Percentiles rank a stretch among this genome's conserved stretches.
Conservation (phyloP, 495 filamentous ascomycete species). For the Neurospora intermedia region DNA sequence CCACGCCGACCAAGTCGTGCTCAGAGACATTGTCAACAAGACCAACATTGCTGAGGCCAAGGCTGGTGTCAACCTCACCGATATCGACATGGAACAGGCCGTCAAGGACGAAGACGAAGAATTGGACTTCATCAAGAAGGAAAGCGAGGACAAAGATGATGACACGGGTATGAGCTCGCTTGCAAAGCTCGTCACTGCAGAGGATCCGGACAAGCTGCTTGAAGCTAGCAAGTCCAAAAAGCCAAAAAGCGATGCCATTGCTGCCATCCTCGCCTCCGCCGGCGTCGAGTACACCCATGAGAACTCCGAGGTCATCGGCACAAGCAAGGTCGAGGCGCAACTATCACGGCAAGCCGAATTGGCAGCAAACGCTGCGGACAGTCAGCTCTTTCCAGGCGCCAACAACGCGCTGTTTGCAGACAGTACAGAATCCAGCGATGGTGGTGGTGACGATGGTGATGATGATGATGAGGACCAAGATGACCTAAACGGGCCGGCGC, state of each 20-base stretch:
- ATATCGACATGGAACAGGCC: constrained; percentile 51
- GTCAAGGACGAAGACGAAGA: constrained; percentile 42
- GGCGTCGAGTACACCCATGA: constrained; percentile 95
- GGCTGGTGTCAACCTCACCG: constrained; percentile 70
- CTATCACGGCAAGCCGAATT: constrained; percentile 67
- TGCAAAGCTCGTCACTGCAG: constrained; percentile 55
- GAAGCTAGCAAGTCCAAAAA: constrained; percentile 19
- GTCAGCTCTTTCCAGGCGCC: constrained; percentile 9
- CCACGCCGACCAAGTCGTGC: constrained; percentile 64
- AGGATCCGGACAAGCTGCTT: constrained; percentile 29
- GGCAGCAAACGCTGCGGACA: constrained; percentile 37
- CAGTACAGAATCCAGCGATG: constrained; percentile 11
- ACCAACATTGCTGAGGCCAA: constrained; percentile 92
- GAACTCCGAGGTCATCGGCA: constrained; percentile 91
- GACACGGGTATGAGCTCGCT: constrained; percentile 68
- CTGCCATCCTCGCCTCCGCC: constrained; percentile 78
- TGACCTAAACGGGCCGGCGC: background rate
- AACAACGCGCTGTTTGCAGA: constrained; percentile 25
- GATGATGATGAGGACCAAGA: background rate
- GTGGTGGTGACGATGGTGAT: background rate
- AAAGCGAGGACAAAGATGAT: constrained; percentile 35
- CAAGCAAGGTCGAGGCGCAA: constrained; percentile 70
- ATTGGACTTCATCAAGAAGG: constrained; percentile 30
- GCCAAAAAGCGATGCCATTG: constrained; percentile 60
- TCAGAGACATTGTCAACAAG: constrained; percentile 92